phyloP scores from a whole-genome alignment of 129 eudicot species.

The Helianthus tuberosus region DNA sequence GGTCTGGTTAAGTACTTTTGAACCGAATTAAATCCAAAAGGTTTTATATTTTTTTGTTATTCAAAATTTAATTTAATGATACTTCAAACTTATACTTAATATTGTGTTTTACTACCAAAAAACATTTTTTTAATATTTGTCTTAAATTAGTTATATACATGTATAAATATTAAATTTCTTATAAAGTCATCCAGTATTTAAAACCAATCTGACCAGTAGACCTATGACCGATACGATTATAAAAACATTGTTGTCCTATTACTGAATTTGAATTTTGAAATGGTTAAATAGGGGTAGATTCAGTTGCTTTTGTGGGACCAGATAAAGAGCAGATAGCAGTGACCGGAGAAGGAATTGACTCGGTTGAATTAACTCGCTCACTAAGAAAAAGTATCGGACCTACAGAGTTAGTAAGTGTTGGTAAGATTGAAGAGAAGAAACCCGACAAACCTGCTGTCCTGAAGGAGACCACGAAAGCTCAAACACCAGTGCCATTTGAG shows the following conservation, averaged over 20 bases:
- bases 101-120: no score
- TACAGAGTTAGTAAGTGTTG: slow-evolving; percentile 21
- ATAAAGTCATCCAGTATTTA: no score
- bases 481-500: not conserved
- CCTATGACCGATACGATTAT: no score
- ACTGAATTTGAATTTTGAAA: not conserved
- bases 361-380: not conserved
- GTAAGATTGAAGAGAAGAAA: not conserved
- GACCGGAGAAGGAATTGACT: slow-evolving; percentile 23
- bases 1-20: no score
- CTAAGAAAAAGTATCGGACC: not conserved
- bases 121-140: not conserved
- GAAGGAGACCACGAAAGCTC: not conserved
- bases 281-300: slow-evolving; percentile 4
- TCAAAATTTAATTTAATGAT: no score
- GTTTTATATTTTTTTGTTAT: no score
- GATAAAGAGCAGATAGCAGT: slow-evolving; percentile 9
- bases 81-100: no score
- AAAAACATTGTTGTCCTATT: not conserved
- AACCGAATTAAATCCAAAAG: no score
- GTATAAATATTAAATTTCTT: no score
- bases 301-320: not conserved
- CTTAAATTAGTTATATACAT: no score
- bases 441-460: not conserved
- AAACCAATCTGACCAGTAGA: no score